Base-by-base conservation (phyloP, 345 rosid genomes). In the Lumnitzera littorea region DNA sequence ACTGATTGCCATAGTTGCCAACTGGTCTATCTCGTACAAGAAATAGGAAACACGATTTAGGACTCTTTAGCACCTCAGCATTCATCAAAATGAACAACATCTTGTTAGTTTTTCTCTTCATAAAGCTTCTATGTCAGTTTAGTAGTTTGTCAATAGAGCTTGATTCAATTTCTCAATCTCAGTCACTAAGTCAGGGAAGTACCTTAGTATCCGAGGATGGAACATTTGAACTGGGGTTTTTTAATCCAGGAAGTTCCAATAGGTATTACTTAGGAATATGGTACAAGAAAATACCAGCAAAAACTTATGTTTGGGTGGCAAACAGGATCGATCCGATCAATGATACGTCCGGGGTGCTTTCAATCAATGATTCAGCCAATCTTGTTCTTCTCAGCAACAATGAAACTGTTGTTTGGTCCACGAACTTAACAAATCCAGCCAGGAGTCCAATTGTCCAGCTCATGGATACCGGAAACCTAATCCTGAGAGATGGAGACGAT, bases 261-360 rank as follows among this genome's bases (percentile, higher is more conserved):
- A 79, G 70, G 5, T 76, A 70, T 53, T 84, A 75, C 48, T 15
- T 81, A 11, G 90, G 87, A 43, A 79, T 84, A 14, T 82, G 90
- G 86, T 81, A 73, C 72, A 79, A 70, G 72, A 67, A 70, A 13
- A 64, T 79, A 52, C 70, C 76, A 5, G 67, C 1, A 0, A 56
- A 46, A 55, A 77, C 80, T 5, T 71, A 74, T 36, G 89, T 84
- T 6, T 84, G 87, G 87, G 83, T 81, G 6, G 86, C 89, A 11
- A 81, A 81, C 52, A 62, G 84, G 61, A 66, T 57, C 49, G 47
- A 41, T 20, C 82, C 85, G 4, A 70, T 83, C 52, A 56, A 66
- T 24, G 74, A 73, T 51, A 70, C 85, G n/a, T 56, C 85, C 0
- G 82, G 77, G 7, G 50, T 25, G 25, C 50, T 83, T 68, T 68